Percentiles rank a stretch among this genome's conserved stretches.
phyloP scores from a whole-genome alignment of 2,329 filamentous ascomycete species.

The Orbilia oligospora region DNA sequence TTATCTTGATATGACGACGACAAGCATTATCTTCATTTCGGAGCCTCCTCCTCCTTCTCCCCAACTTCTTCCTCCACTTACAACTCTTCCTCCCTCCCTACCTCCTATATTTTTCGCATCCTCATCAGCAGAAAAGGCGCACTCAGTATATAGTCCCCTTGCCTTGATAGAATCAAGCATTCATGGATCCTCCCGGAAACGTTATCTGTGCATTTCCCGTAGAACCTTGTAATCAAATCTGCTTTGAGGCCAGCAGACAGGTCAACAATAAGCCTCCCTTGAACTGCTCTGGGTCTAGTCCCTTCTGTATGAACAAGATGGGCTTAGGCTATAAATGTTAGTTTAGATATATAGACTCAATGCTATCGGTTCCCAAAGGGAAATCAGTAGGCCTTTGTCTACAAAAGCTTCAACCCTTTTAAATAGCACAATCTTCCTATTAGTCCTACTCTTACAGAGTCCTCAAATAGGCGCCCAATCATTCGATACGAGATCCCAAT shows the following conservation, averaged over 20 bases:
- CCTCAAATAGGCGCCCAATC: neutral
- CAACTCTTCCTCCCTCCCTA: conserved; percentile 3
- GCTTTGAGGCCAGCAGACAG: neutral
- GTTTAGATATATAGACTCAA: too few relatives aligned
- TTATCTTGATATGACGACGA: conserved; percentile 55
- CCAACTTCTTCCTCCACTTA: neutral
- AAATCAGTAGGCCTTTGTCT: too few relatives aligned
- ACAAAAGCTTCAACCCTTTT: neutral
- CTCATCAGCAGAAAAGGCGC: conserved; percentile 60
- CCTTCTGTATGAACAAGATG: too few relatives aligned
- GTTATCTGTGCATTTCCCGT: conserved; percentile 9
- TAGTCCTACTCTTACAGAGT: too few relatives aligned
- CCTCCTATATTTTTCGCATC: conserved; percentile 51
- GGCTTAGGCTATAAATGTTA: too few relatives aligned
- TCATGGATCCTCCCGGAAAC: conserved; percentile 57
- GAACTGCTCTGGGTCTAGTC: too few relatives aligned
- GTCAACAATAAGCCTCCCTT: neutral
- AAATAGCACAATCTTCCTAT: neutral
- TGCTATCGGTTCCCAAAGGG: too few relatives aligned
- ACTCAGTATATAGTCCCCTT: conserved; percentile 59
- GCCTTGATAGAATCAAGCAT: conserved; percentile 60
- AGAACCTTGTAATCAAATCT: neutral
- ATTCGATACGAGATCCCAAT: neutral
- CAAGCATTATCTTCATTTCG: conserved; percentile 41
- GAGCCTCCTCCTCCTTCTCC: conserved; percentile 7